Evolutionary conservation across 73 alveolate species (phyloP), one percentile per base, ranked within the genome.

Genomic region (Paramecium bursaria): DNA sequence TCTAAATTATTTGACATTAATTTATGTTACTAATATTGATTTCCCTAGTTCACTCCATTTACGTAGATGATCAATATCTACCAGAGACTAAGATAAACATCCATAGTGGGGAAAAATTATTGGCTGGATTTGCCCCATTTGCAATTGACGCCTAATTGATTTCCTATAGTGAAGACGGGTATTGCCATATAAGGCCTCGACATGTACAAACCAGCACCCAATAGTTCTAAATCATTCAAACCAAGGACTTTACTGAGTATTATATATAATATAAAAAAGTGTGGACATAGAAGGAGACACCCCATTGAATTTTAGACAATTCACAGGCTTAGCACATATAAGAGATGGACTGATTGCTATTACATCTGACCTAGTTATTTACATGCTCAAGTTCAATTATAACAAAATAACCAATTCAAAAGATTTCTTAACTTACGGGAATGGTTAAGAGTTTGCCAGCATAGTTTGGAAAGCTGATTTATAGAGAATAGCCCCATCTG

Each of bases 341-440:
- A 67, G 35, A 25, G 82, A 67, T 67, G 82, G 82, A 1, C 33
- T 67, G 82, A 67, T 67, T 14, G 82, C 82, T 6, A 67, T 67
- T 19, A 67, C 82, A 3, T 35, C 60, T 3, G 82, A 67, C 27
- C 26, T 44, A 0, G 44, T 67, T 25, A 47, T 47, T 5, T 67
- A 67, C 44, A 21, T 67, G 44, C 26, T 67, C 23, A 67, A 67
- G 44, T 67, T 67, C 30, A 67, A 57, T 26, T 57, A 57, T 29
- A 17, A 57, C 33, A 27, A 57, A 57, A 50, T 57, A 30, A 9
- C 33, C 13, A 10, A 11, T 27, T 9, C 21, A 14, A 17, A 57
- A 30, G 51, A 50, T 0, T 57, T 57, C 33, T 7, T 21, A 21
- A 67, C 60, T 11, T 67, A 67, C 44, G 82, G 82, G 35, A 67